Evolutionary conservation across 257 asterid genomes (phyloP), one percentile per base, ranked within the genome.

Genomic region (Forsythia suspensa): DNA sequence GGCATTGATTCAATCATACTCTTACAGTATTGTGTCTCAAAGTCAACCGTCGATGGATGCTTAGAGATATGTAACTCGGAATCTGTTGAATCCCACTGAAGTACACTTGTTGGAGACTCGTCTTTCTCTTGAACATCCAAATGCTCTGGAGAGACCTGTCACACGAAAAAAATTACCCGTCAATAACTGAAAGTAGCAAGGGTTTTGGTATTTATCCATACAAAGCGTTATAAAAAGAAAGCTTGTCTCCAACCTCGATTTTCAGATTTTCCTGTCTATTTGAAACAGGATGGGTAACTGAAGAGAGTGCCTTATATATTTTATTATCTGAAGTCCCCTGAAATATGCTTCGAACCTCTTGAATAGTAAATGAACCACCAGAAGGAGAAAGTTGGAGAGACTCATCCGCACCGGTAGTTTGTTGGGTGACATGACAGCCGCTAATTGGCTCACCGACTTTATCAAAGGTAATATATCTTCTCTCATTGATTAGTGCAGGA

Each of bases 71-170:
- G 80, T 37, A 59, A 52, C 21, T 59, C 48, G 3, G 75, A 42
- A 74, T 59, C 15, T 66, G 76, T 52, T 72, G 82, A 44, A 85
- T 85, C 55, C 83, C 84, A 10, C 80, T 78, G 78, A 85, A 83
- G 86, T 80, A 85, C 71, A 70, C 83, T 76, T 48, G 84, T 69
- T 57, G 84, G 74, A 65, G 88, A 75, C 61, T 82, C 83, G 42
- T 85, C 81, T 70, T 86, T 74, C 73, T 73, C 90, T 80, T 81
- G 52, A 76, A 82, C 83, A 74, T 79, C 82, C 82, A 75, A 71
- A 70, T 74, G 76, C 11, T 78, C 76, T 43, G 44, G 76, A 72
- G 75, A 67, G 42, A 79, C 80, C 89, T 87, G 80, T 42, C 34
- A 36, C 37, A 38, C 39, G 21, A 21, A 72, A 16, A 72, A 52